Base-by-base conservation (phyloP, 176 grass and related monocot genomes). In the Phragmites australis region DNA sequence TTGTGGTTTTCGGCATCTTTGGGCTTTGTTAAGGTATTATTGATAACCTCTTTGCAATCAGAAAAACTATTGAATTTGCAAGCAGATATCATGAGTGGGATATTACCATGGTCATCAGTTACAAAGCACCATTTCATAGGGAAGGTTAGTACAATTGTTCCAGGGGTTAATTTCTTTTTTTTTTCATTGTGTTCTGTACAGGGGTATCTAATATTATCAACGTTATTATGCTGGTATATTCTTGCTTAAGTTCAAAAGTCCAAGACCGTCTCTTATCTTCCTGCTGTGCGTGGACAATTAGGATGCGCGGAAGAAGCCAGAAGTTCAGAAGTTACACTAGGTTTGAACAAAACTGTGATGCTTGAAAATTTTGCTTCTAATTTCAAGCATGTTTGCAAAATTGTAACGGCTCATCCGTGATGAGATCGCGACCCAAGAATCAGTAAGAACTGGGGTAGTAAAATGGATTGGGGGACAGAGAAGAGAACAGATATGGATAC, bases 21-120 rank as follows among this genome's bases (percentile, higher is more conserved):
- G 81, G 95, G 95, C 45, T 98, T 98, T 85, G 88, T 98, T 49
- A 98, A 98, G 83, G 95, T 98, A 75, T 75, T 98, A 75, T 75
- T 98, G 74, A 92, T 98, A 84, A 92, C 95, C 16, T 92, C 92
- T 50, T 90, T 98, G 62, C 76, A 93, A 47, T 45, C 83, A 70
- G 72, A 98, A 40, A 98, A 91, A 70, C 81, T 98, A 56, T 54
- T 65, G 79, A 85, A 85, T 26, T 83, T 94, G 65, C 90, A 77
- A 81, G 88, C 74, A 83, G 92, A 94, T 90, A 87, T 98, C 57
- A 26, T 91, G 60, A 83, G 52, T 65, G 92, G 92, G 67, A 83
- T 98, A 83, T 90, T 98, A 82, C 83, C 74, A 56, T 94, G 77
- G 92, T 93, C 90, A 48, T 74, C 74, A 15, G 70, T 91, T 70